A percentile compares a stretch with the other conserved stretches of the same genome.
Evolutionary conservation across 2,329 filamentous ascomycete genomes (phyloP).

Genomic region (Coniella lustricola): DNA sequence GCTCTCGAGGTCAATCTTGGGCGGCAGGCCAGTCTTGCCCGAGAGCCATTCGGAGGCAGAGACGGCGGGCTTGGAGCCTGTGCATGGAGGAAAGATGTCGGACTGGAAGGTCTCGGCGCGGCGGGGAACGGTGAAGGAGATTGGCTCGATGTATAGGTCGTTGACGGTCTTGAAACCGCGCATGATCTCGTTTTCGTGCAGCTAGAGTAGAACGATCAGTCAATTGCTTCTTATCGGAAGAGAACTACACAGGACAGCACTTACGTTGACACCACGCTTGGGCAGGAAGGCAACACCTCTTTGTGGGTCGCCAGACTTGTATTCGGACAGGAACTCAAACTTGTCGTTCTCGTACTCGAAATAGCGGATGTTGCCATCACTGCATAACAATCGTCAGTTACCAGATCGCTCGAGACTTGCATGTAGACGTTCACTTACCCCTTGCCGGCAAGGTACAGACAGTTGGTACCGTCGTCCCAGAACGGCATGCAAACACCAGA

Average conservation of each 20-base stretch:
- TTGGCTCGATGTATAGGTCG: constrained; percentile 88
- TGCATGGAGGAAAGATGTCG: constrained; percentile 88
- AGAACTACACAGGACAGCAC: constrained; percentile 20
- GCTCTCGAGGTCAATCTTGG: constrained; percentile 91
- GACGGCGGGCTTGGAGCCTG: constrained; percentile 72
- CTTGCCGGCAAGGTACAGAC: constrained; percentile 93
- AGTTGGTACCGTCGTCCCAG: constrained; percentile 92
- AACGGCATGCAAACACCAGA: constrained; percentile 99
- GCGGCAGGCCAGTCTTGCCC: constrained; percentile 75
- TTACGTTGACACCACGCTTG: constrained; percentile 84
- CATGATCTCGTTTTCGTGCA: constrained; percentile 95
- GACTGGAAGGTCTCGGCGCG: constrained; percentile 93
- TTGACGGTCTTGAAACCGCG: constrained; percentile 96
- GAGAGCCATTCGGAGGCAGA: constrained; percentile 76
- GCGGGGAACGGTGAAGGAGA: constrained; percentile 94
- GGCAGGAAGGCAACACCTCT: constrained; percentile 91
- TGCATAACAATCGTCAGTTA: constrained; percentile 28
- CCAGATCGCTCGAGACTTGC: background rate
- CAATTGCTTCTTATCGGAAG: background rate
- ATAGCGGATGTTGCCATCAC: constrained; percentile 98
- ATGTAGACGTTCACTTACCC: constrained; percentile 62
- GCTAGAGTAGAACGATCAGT: constrained; percentile 33
- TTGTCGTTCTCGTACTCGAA: constrained; percentile 98
- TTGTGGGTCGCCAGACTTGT: constrained; percentile 95
- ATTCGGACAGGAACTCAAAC: constrained; percentile 93